Percentiles rank a stretch among this genome's conserved stretches.
Conservation (phyloP, 2,329 filamentous ascomycete genomes). For the Aspergillus niger region DNA sequence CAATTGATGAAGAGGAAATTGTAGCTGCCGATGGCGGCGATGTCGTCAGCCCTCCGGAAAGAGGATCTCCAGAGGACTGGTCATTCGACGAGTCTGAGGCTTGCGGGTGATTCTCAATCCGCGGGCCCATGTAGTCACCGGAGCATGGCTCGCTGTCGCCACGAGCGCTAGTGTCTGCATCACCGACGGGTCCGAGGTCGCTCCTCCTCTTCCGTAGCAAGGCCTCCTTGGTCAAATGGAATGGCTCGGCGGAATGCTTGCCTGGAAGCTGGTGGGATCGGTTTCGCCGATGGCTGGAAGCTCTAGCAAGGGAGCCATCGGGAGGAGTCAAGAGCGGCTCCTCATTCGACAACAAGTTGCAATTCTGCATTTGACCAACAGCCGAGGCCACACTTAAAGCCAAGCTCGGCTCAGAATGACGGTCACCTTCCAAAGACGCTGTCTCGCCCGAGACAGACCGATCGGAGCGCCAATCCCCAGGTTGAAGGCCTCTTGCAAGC, state of each 20-base stretch:
- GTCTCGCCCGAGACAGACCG: constrained; percentile 38
- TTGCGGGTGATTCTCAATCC: constrained; percentile 16
- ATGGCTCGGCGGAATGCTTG: constrained; percentile 36
- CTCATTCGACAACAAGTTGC: constrained; percentile 38
- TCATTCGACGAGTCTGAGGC: constrained; percentile 19
- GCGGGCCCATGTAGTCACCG: constrained; percentile 25
- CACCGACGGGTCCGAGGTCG: constrained; percentile 27
- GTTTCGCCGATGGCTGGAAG: constrained; percentile 37
- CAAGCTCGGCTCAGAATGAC: constrained; percentile 45
- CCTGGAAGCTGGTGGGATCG: constrained; percentile 39
- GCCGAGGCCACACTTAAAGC: constrained; percentile 49
- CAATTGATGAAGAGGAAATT: constrained; percentile 50
- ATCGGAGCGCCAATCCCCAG: constrained; percentile 41
- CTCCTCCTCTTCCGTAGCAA: constrained; percentile 35
- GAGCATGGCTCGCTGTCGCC: constrained; percentile 29
- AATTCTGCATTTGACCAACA: constrained; percentile 44
- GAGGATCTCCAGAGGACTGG: constrained; percentile 20
- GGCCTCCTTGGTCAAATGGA: constrained; percentile 38
- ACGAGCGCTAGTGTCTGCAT: constrained; percentile 17
- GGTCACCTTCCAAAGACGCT: constrained; percentile 37
- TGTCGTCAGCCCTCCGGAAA: constrained; percentile 30
- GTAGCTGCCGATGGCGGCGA: constrained; percentile 49
- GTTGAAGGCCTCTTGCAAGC: constrained; percentile 36
- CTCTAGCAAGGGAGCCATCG: constrained; percentile 13
- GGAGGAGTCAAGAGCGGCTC: constrained; percentile 16